phyloP scores from a whole-genome alignment of 768 basidiomycete genomes.

The Hygrocybe punicea region DNA sequence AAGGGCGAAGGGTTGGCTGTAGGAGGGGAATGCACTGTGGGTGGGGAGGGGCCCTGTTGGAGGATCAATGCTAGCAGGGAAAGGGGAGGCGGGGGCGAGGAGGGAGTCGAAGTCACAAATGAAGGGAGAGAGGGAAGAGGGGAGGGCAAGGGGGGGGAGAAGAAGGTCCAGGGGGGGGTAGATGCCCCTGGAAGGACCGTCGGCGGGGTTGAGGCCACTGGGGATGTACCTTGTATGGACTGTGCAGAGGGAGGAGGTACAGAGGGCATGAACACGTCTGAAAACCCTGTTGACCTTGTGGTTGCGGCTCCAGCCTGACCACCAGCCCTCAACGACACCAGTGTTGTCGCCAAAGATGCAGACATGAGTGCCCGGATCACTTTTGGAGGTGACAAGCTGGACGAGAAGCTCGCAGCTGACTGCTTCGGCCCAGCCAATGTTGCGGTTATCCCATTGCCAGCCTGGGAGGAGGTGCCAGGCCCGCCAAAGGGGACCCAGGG shows the following conservation, averaged over 20 bases:
- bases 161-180: slow-evolving; percentile 20
- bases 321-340: slow-evolving; percentile 44
- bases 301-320: slow-evolving; percentile 37
- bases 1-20: not conserved
- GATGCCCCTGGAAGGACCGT: slow-evolving; percentile 36
- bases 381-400: slow-evolving; percentile 9
- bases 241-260: not conserved
- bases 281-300: slow-evolving; percentile 29
- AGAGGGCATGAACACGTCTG: slow-evolving; percentile 17
- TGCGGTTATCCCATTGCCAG: slow-evolving; percentile 28
- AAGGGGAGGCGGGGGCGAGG: not conserved
- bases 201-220: slow-evolving; percentile 38
- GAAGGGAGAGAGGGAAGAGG: slow-evolving; percentile 21
- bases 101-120: slow-evolving; percentile 23
- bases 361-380: slow-evolving; percentile 10
- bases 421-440: slow-evolving; percentile 49
- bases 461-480: slow-evolving; percentile 32
- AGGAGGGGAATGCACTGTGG: not conserved
- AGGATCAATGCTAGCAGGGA: not conserved
- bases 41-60: not conserved
- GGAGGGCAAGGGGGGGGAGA: slow-evolving; percentile 33
- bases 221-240: slow-evolving; percentile 34
- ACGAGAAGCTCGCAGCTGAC: slow-evolving; percentile 43
- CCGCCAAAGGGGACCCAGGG: slow-evolving; percentile 27
- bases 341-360: slow-evolving; percentile 38